phyloP scores from a whole-genome alignment of 2,329 filamentous ascomycete species.

The Colletotrichum incanum region DNA sequence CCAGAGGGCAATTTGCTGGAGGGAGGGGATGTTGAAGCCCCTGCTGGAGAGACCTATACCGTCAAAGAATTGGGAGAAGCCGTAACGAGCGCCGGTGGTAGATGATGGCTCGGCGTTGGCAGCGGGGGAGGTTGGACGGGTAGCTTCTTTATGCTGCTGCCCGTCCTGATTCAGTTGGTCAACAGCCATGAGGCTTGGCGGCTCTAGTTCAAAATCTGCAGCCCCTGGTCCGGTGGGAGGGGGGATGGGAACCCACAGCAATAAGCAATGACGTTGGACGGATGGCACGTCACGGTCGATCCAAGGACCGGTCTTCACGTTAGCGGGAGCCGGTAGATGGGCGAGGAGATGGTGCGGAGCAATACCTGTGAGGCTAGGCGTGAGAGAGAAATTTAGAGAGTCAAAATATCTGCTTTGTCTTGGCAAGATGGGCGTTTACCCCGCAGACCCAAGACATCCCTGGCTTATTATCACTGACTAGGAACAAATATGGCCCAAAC shows the following conservation, averaged over 20 bases:
- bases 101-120: conserved; percentile 49
- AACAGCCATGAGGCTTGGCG: conserved; percentile 23
- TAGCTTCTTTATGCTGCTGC: conserved; percentile 28
- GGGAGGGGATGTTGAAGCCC: conserved; percentile 9
- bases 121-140: conserved; percentile 48
- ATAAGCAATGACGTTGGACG: conserved; percentile 16
- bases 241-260: neutral
- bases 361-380: neutral
- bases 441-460: conserved; percentile 14
- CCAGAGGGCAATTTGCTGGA: conserved; percentile 26
- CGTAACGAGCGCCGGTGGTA: conserved; percentile 30
- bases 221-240: neutral
- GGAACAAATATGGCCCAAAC: neutral
- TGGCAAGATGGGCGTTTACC: conserved; percentile 20
- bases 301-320: neutral
- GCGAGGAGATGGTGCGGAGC: conserved; percentile 15
- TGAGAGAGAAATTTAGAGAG: neutral
- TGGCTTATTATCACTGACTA: conserved; percentile 6
- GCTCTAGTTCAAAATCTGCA: conserved; percentile 9
- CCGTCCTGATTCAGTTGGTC: conserved; percentile 21
- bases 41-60: conserved; percentile 19
- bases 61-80: conserved; percentile 37
- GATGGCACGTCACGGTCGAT: conserved; percentile 9
- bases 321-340: conserved; percentile 21
- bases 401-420: conserved; percentile 20